These are phyloP conservation scores for Lichtheimia corymbifera DNA, from an alignment of 371 early-diverging fungal species.

Conservation along the genomic window DNA sequence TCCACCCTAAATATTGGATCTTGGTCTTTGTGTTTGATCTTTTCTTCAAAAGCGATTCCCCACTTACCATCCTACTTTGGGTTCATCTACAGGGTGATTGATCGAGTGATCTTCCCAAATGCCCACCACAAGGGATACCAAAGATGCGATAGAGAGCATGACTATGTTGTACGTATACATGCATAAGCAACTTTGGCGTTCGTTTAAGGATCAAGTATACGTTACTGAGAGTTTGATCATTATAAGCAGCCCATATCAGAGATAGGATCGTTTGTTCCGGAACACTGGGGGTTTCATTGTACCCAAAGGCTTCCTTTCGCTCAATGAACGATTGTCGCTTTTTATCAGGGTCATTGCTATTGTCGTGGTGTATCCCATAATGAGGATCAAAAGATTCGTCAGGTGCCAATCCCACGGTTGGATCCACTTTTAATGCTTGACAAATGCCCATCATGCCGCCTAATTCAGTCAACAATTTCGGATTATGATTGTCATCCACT, in stretches of 20 bases:
- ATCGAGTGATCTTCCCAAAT: slow-evolving; percentile 72
- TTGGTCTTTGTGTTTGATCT: neutral
- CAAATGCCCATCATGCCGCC: slow-evolving; percentile 63
- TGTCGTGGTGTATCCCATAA: slow-evolving; percentile 18
- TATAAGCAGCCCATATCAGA: slow-evolving; percentile 57
- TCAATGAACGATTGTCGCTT: slow-evolving; percentile 28
- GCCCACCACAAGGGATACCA: slow-evolving; percentile 81
- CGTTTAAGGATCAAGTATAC: neutral
- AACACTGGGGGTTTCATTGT: slow-evolving; percentile 61
- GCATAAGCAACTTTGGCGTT: neutral
- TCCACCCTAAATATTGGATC: slow-evolving; percentile 55
- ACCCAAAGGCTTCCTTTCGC: slow-evolving; percentile 52
- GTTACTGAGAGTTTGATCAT: slow-evolving; percentile 55
- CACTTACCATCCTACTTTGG: slow-evolving; percentile 56
- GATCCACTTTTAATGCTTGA: slow-evolving; percentile 61
- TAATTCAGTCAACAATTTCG: slow-evolving; percentile 45
- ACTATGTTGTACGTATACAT: slow-evolving; percentile 31
- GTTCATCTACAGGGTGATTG: slow-evolving; percentile 46
- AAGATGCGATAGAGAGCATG: slow-evolving; percentile 72
- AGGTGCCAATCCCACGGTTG: slow-evolving; percentile 56
- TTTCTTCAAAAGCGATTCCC: neutral
- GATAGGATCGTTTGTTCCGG: slow-evolving; percentile 61
- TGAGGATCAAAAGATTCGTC: slow-evolving; percentile 53
- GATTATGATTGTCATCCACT: neutral
- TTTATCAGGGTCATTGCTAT: neutral